These are phyloP conservation scores for Aspergillus sp. DNA, from an alignment of 2,329 filamentous ascomycete genomes.

Conservation along the genomic window DNA sequence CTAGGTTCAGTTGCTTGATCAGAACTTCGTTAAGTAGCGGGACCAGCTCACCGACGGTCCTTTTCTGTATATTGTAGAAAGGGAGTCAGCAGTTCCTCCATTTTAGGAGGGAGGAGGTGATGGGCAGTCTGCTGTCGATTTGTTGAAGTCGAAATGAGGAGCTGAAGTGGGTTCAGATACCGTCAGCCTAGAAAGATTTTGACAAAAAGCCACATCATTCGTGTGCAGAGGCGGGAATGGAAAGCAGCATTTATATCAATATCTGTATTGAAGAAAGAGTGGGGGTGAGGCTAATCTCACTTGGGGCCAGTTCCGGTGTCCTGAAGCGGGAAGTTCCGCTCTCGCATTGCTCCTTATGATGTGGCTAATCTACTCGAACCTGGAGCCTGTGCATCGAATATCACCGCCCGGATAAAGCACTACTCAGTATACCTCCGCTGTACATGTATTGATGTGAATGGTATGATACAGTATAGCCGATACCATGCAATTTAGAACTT, in stretches of 20 bases:
- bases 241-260: not conserved
- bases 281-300: no score
- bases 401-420: no score
- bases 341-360: no score
- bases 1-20: not conserved
- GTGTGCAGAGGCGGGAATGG: not conserved
- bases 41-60: not conserved
- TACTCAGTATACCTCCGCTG: no score
- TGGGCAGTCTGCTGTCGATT: not conserved
- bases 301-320: no score
- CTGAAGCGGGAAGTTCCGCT: no score
- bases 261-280: no score
- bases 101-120: not conserved
- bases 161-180: not conserved
- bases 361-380: no score
- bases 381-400: no score
- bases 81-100: not conserved
- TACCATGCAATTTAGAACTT: no score
- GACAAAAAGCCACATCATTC: not conserved
- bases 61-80: not conserved
- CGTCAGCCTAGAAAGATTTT: not conserved
- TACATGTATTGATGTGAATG: no score
- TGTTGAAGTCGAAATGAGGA: not conserved
- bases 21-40: not conserved
- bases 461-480: no score